A percentile compares a stretch with the other conserved stretches of the same genome.
Conservation (phyloP, 257 asterid genomes). For the Petunia axillaris region DNA sequence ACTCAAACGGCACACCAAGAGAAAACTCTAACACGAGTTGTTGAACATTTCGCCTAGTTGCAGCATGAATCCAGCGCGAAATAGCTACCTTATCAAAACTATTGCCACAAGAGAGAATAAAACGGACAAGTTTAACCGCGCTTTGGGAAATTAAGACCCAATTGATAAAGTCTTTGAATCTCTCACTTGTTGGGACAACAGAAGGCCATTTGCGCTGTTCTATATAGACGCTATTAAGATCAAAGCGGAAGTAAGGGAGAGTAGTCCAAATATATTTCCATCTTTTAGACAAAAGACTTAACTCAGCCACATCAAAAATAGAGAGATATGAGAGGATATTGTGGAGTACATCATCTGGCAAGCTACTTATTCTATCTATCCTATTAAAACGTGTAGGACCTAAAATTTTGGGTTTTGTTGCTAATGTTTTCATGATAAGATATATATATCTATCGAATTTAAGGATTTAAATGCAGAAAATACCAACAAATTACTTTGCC, state of each 20-base stretch:
- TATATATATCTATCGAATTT: too few species aligned
- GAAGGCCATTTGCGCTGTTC: not conserved
- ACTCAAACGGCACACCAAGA: not conserved
- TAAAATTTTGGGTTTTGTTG: too few species aligned
- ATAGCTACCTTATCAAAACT: not conserved
- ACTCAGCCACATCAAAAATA: not conserved
- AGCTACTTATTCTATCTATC: too few species aligned
- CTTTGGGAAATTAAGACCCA: not conserved
- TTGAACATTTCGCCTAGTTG: not conserved
- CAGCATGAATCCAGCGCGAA: not conserved
- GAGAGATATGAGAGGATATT: not conserved
- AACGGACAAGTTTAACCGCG: not conserved
- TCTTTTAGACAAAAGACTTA: not conserved
- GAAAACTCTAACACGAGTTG: not conserved
- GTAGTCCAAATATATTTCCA: not conserved
- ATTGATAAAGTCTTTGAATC: not conserved
- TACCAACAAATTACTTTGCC: too few species aligned
- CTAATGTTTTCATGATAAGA: too few species aligned
- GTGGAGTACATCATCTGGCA: too few species aligned
- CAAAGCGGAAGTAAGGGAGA: not conserved
- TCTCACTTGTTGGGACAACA: not conserved
- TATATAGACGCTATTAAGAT: not conserved
- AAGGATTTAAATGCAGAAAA: too few species aligned
- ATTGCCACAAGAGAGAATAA: not conserved
- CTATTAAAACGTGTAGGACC: too few species aligned